Evolutionary conservation across 2,329 filamentous ascomycete species (phyloP), one percentile per base, ranked within the genome.

Genomic region (Colletotrichum falcatum): DNA sequence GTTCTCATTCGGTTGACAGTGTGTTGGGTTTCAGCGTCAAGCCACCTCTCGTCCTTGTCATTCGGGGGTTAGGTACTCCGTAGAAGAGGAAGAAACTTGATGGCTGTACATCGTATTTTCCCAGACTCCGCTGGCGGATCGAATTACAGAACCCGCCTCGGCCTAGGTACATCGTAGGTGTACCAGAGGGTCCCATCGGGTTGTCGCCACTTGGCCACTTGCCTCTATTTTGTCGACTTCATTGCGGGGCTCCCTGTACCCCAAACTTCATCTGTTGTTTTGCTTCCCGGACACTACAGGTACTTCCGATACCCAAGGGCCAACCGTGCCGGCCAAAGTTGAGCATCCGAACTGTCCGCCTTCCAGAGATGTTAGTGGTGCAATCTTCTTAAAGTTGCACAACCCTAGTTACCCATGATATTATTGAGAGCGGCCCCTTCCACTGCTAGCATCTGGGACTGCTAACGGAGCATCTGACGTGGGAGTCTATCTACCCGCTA

Each of bases 191-290:
- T n/a, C 12, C n/a, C n/a, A n/a, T n/a, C n/a, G n/a, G n/a, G n/a
- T 61, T 39, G 39, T 66, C 54, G 66, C 62, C 62, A 66, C 61
- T 49, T 46, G 48, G 62, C 62, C 46, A 60, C 62, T n/a, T 46
- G 44, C 33, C 59, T 61, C 59, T 20, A 42, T 58, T 23, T 33
- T 46, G 23, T 44, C 49, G 63, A 66, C 63, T 51, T 53, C 44
- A 58, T 33, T 66, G 67, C 67, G 67, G 67, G 67, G 56, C 67
- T 44, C 56, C 56, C 44, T 66, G 66, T 46, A 56, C 63, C 63
- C 64, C 67, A 28, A 51, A 56, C 55, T 61, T 51, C 56, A 42
- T 61, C 37, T 55, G 53, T 68, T 66, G 49, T 66, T 66, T n/a
- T 35, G 30, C 61, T 69, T 66, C 62, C 63, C 49, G n/a, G 56